A percentile compares a stretch with the other conserved stretches of the same genome.
Evolutionary conservation across 1,284 basidiomycete species (phyloP).

Genomic region (Trametes polyzona): DNA sequence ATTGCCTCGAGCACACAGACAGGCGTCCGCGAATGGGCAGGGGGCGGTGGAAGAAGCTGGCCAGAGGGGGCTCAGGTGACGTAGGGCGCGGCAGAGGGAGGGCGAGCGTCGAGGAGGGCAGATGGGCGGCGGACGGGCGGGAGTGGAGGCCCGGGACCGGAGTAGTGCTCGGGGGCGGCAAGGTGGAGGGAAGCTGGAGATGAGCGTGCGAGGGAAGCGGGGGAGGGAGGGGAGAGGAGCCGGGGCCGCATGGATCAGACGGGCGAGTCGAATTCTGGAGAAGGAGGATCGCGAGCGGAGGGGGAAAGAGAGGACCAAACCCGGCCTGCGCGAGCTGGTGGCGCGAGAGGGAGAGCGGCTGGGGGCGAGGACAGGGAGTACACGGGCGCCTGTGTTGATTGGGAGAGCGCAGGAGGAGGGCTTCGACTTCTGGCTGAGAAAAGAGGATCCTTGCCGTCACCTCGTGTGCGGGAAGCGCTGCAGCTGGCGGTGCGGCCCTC

Average conservation of each 20-base stretch:
- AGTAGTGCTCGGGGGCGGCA: conserved; percentile 1
- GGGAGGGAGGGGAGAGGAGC: conserved; percentile 15
- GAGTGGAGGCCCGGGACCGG: conserved; percentile 5
- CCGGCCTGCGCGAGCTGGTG: conserved; percentile 10
- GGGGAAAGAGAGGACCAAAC: not conserved
- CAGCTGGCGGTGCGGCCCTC: conserved; percentile 9
- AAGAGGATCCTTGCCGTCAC: conserved; percentile 23
- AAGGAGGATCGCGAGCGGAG: not conserved
- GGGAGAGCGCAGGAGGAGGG: conserved; percentile 1
- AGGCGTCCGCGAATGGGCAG: not conserved
- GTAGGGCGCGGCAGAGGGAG: conserved; percentile 2
- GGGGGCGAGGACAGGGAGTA: not conserved
- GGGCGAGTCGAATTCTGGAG: not conserved
- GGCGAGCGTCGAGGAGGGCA: not conserved
- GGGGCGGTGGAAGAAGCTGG: conserved; percentile 3
- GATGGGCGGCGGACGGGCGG: conserved; percentile 1
- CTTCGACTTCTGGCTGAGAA: conserved; percentile 27
- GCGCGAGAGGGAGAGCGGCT: conserved; percentile 6
- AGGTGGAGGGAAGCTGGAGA: not conserved
- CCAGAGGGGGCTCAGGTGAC: conserved; percentile 3
- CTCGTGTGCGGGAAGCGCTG: conserved; percentile 22
- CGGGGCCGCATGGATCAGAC: conserved; percentile 34
- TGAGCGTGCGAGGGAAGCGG: conserved; percentile 5
- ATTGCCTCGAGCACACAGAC: conserved; percentile 8
- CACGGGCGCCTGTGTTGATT: conserved; percentile 10